Conservation (phyloP, 805 yeast genomes). For the Zygotorulaspora florentina region DNA sequence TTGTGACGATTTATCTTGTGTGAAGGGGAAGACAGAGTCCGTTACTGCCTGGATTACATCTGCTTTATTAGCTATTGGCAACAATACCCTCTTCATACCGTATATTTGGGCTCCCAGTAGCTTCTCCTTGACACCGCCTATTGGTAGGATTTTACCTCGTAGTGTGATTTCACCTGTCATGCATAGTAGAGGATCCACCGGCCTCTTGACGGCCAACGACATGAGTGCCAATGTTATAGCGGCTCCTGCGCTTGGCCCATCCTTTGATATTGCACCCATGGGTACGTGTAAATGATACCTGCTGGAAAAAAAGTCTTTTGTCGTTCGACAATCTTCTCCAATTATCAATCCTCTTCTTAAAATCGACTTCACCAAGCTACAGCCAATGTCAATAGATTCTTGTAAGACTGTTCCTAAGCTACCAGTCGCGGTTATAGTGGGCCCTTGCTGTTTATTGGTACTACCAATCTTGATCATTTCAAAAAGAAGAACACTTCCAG, state of each 20-base stretch:
- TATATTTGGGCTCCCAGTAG: constrained; percentile 74
- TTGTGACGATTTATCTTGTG: constrained; percentile 5
- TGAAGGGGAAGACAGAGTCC: constrained; percentile 27
- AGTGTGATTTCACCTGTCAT: constrained; percentile 87
- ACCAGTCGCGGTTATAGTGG: constrained; percentile 65
- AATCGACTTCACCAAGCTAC: constrained; percentile 64
- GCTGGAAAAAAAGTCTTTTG: constrained; percentile 46
- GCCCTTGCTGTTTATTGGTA: constrained; percentile 33
- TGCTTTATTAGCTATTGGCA: constrained; percentile 66
- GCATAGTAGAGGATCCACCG: constrained; percentile 52
- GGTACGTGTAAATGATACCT: constrained; percentile 71
- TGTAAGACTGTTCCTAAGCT: constrained; percentile 74
- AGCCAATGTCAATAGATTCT: constrained; percentile 78
- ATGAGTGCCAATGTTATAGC: constrained; percentile 78
- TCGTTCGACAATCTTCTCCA: constrained; percentile 32
- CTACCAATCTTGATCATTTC: constrained; percentile 68
- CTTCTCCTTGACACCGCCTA: constrained; percentile 79
- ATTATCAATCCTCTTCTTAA: constrained; percentile 36
- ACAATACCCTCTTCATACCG: constrained; percentile 55
- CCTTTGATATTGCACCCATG: constrained; percentile 60
- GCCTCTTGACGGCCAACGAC: constrained; percentile 61
- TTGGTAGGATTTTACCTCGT: constrained; percentile 72
- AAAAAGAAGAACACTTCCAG: constrained; percentile 74
- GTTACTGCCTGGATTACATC: constrained; percentile 63
- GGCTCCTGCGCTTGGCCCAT: constrained; percentile 50